Base-by-base conservation (phyloP, 129 eudicot species). In the Oenanthe sinensis region DNA sequence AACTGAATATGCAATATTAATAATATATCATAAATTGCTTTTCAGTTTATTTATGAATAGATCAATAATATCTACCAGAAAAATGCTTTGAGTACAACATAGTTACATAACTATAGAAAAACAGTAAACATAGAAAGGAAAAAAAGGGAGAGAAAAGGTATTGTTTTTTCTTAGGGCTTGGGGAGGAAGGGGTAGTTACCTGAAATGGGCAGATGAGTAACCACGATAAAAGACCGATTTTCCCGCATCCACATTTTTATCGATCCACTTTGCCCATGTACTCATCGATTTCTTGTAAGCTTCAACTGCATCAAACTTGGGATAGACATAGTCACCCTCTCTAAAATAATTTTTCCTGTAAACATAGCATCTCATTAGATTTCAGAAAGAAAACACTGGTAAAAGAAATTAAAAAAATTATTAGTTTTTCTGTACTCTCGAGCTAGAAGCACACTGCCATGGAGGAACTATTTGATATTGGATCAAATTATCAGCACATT, bases 181-280 rank as follows among this genome's bases (percentile, higher is more conserved):
- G 68, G 33, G 5, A n/a, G 68, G 16, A 60, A 24, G 33, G 68
- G 68, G 68, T 5, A 24, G 68, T 24, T 84, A 94, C 98, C 98
- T 94, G 83, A 89, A 94, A 85, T 94, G 98, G 28, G 98, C 98
- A 77, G 96, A 91, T 13, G 98, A 94, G 84, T 94, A 94, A 4
- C 92, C 96, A 14, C 98, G 98, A 80, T 94, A 94, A 37, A 94
- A 86, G 24, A 91, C 89, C 87, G 90, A 71, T 83, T 90, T 88
- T 70, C 82, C 79, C 13, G 79, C 79, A 60, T 81, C 71, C 75
- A 88, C 79, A 74, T 90, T 91, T 70, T 83, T 77, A 81, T 88
- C 90, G 60, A 91, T 84, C 98, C 97, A 91, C 54, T 86, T 88
- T 70, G 87, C 97, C 98, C 98, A 91, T 16, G 98, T 94, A 83